A percentile compares a stretch with the other conserved stretches of the same genome.
phyloP scores from a whole-genome alignment of 352 stramenopile species.

The Phytophthora ohioensis region DNA sequence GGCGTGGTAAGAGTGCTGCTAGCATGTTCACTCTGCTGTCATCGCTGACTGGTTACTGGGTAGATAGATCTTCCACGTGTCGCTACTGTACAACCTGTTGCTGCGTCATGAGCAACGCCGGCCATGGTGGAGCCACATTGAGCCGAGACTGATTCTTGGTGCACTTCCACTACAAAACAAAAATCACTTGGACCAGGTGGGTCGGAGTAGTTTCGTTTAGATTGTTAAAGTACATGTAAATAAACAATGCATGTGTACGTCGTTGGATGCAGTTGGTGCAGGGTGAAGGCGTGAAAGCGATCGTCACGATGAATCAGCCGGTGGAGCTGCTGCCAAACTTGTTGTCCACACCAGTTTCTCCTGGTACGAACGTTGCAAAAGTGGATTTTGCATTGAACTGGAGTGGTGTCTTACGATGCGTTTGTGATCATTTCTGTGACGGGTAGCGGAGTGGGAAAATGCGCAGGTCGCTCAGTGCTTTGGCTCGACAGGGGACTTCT shows the following conservation, averaged over 20 bases:
- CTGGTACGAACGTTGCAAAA: conserved; percentile 37
- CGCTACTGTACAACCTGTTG: conserved; percentile 79
- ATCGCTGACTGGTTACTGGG: conserved; percentile 2
- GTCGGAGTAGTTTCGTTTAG: not conserved
- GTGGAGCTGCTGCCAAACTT: conserved; percentile 74
- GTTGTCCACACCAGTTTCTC: conserved; percentile 65
- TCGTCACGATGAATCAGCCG: conserved; percentile 86
- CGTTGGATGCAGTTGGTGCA: conserved; percentile 50
- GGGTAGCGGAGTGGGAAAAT: conserved; percentile 60
- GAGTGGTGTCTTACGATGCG: not conserved
- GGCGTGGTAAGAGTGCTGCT: conserved; percentile 39
- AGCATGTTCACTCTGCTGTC: not conserved
- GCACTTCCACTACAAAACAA: conserved; percentile 71
- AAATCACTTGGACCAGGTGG: conserved; percentile 55
- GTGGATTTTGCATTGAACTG: not conserved
- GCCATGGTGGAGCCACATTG: conserved; percentile 80
- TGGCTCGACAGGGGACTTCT: conserved; percentile 73
- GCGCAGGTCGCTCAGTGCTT: conserved; percentile 67
- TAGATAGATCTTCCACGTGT: conserved; percentile 76
- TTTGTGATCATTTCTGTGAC: not conserved
- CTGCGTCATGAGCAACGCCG: conserved; percentile 53
- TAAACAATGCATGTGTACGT: not conserved
- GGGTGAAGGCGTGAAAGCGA: conserved; percentile 61
- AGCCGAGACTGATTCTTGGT: conserved; percentile 71
- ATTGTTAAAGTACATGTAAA: not conserved